phyloP scores from a whole-genome alignment of 768 basidiomycete genomes.

The Suillus sp. region DNA sequence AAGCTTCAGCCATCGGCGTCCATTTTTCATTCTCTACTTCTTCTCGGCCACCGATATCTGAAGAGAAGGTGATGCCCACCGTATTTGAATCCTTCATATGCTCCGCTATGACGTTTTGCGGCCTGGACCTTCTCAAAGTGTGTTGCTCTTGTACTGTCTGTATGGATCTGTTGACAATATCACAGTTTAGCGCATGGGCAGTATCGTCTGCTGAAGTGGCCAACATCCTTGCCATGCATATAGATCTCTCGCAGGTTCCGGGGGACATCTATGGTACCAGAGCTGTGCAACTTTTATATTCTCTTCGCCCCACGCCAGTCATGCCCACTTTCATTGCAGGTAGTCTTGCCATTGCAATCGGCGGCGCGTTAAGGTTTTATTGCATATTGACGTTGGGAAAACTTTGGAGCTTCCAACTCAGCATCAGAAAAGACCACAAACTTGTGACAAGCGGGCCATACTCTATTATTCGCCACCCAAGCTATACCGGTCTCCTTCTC shows the following conservation, averaged over 20 bases:
- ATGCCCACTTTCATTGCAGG: slow-evolving; percentile 22
- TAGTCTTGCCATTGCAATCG: slow-evolving; percentile 18
- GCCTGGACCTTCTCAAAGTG: not conserved
- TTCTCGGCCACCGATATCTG: slow-evolving; percentile 21
- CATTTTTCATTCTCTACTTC: slow-evolving; percentile 28
- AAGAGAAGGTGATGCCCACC: slow-evolving; percentile 14
- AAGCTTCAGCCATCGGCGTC: slow-evolving; percentile 29
- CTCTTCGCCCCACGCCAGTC: slow-evolving; percentile 1
- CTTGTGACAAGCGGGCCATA: slow-evolving; percentile 34
- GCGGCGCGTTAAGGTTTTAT: slow-evolving; percentile 24
- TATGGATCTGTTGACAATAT: not conserved
- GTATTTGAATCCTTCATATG: not conserved
- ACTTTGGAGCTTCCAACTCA: slow-evolving; percentile 32
- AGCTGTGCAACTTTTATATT: not conserved
- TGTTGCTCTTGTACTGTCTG: not conserved
- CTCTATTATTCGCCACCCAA: slow-evolving; percentile 31
- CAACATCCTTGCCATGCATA: not conserved
- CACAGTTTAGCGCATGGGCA: not conserved
- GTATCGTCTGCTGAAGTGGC: slow-evolving; percentile 2
- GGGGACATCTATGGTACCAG: not conserved
- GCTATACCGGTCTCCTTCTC: slow-evolving; percentile 26
- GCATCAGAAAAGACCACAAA: slow-evolving; percentile 24
- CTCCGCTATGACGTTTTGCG: not conserved
- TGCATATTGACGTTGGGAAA: slow-evolving; percentile 29
- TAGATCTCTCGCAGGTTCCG: not conserved